Evolutionary conservation across 2,329 filamentous ascomycete genomes (phyloP).

Genomic region (Aspergillus pseudoglaucus): DNA sequence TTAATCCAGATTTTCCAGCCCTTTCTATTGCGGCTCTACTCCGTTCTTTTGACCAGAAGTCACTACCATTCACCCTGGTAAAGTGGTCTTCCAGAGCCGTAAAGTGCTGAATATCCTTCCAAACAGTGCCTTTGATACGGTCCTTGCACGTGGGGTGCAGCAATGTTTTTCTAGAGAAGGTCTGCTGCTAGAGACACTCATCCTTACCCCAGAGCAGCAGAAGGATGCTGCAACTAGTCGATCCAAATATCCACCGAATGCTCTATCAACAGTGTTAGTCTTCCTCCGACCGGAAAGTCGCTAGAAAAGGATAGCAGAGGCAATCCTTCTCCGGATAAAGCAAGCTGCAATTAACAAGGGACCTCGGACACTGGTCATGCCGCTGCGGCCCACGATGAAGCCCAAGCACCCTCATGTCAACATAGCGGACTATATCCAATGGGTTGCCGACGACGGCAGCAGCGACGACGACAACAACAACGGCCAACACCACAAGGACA

Average conservation of each 20-base stretch:
- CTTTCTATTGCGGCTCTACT: too few species aligned
- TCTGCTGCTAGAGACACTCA: not conserved
- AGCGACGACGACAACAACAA: too few species aligned
- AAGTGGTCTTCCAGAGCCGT: too few species aligned
- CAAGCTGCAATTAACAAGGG: not conserved
- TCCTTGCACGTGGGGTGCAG: not conserved
- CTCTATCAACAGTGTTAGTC: not conserved
- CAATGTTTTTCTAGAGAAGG: conserved; percentile 1
- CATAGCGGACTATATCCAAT: not conserved
- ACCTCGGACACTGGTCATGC: not conserved
- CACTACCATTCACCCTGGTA: too few species aligned
- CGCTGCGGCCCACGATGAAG: not conserved
- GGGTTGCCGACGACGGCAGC: not conserved
- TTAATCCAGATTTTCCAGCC: too few species aligned
- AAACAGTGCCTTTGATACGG: conserved; percentile 1
- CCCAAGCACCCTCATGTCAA: not conserved
- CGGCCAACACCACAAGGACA: too few species aligned
- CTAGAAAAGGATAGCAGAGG: not conserved
- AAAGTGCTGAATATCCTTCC: too few species aligned
- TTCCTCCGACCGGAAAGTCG: not conserved
- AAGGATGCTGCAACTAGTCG: not conserved
- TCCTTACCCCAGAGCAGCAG: not conserved
- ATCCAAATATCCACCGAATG: not conserved
- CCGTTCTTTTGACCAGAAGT: too few species aligned
- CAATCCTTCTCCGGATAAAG: not conserved